Evolutionary conservation across 352 stramenopile genomes (phyloP).

Genomic region (Thalassiosira hispida): DNA sequence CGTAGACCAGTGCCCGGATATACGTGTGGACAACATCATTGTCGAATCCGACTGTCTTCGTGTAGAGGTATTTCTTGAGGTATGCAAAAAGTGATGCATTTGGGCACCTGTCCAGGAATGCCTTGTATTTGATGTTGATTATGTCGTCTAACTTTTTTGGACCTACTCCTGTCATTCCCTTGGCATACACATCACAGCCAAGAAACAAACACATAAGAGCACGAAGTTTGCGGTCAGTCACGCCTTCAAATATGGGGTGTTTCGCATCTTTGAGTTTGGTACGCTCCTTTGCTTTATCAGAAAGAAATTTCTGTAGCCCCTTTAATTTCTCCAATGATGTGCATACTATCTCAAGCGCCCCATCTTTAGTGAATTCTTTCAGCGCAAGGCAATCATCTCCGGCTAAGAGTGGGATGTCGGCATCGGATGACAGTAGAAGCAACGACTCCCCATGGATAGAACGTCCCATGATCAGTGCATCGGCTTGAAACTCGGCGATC

Average conservation of each 20-base stretch:
- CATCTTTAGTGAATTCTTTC: conserved; percentile 28
- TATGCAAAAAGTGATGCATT: not conserved
- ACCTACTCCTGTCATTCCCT: not conserved
- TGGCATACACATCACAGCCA: conserved; percentile 20
- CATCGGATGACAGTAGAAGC: conserved; percentile 33
- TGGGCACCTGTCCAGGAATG: not conserved
- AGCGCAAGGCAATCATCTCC: conserved; percentile 30
- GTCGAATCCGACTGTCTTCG: not conserved
- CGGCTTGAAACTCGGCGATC: conserved; percentile 32
- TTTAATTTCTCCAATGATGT: conserved; percentile 16
- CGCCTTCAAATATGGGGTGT: conserved; percentile 17
- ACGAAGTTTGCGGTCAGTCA: not conserved
- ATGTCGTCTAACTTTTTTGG: not conserved
- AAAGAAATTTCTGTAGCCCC: not conserved
- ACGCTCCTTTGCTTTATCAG: not conserved
- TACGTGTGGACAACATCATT: conserved; percentile 29
- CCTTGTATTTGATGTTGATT: not conserved
- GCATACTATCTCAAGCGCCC: not conserved
- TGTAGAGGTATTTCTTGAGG: conserved; percentile 22
- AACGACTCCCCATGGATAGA: not conserved
- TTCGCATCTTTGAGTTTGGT: not conserved
- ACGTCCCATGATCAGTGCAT: conserved; percentile 30
- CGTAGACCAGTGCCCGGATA: conserved; percentile 20
- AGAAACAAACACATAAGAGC: conserved; percentile 15
- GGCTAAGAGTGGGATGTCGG: conserved; percentile 25